A percentile compares a stretch with the other conserved stretches of the same genome.
These are phyloP conservation scores for Karstenula rhodostoma DNA, from an alignment of 2,329 filamentous ascomycete species.

Conservation along the genomic window DNA sequence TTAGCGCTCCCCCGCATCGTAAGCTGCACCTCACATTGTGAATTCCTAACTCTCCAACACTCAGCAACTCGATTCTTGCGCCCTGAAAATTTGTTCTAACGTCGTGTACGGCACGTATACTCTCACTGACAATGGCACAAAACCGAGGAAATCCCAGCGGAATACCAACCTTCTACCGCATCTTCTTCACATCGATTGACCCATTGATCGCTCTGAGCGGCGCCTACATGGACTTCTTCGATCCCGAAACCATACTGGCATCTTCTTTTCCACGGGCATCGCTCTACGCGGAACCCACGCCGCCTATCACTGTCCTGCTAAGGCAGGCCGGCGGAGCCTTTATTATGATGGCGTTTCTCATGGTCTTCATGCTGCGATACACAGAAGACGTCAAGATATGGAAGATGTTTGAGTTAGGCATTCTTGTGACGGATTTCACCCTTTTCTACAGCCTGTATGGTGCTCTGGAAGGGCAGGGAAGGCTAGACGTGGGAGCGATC, in stretches of 20 bases:
- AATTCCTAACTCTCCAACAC: background rate
- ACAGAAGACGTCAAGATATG: slow-evolving; percentile 2
- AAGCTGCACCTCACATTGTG: background rate
- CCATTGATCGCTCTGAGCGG: slow-evolving; percentile 3
- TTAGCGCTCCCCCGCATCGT: background rate
- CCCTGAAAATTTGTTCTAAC: too few relatives aligned
- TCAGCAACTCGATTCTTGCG: background rate
- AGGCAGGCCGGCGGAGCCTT: slow-evolving; percentile 2
- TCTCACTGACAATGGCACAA: background rate
- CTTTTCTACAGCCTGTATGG: background rate
- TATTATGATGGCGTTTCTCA: slow-evolving; percentile 3
- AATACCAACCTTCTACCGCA: background rate
- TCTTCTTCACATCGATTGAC: slow-evolving; percentile 2
- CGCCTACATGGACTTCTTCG: slow-evolving; percentile 5
- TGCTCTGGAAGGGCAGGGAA: background rate
- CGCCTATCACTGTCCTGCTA: slow-evolving; percentile 1
- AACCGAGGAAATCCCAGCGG: too few relatives aligned
- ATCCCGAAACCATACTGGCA: slow-evolving; percentile 7
- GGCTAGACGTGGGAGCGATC: background rate
- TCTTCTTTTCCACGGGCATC: slow-evolving; percentile 3
- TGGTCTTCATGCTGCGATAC: slow-evolving; percentile 9
- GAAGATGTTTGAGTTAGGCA: slow-evolving; percentile 3
- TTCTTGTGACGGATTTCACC: slow-evolving; percentile 9
- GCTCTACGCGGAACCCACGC: background rate
- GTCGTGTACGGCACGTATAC: background rate